These are phyloP conservation scores for Suhomyces kunorum DNA, from an alignment of 1,139 yeast genomes.

Conservation along the genomic window DNA sequence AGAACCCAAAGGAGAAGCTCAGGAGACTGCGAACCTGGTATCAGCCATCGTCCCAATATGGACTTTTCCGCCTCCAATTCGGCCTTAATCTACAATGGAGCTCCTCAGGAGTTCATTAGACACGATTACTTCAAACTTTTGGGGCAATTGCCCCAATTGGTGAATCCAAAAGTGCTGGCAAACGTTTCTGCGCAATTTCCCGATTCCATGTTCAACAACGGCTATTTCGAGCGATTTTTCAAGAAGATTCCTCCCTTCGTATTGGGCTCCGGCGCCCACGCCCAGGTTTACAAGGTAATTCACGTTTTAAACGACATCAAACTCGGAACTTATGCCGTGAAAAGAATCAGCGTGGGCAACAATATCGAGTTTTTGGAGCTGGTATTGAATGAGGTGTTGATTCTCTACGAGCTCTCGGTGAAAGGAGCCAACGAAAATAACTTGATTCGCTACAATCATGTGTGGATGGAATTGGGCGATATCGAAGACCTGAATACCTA, in stretches of 20 bases:
- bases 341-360: constrained; percentile 81
- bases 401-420: constrained; percentile 50
- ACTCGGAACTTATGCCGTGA: constrained; percentile 79
- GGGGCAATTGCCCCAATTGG: constrained; percentile 28
- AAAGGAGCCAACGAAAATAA: constrained; percentile 52
- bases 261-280: constrained; percentile 82
- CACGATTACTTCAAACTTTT: constrained; percentile 43
- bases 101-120: constrained; percentile 31
- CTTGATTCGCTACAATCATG: constrained; percentile 83
- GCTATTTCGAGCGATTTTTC: constrained; percentile 73
- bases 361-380: constrained; percentile 65
- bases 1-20: constrained; percentile 7
- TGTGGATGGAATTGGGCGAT: constrained; percentile 81
- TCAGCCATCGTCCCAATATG: not conserved
- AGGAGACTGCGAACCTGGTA: constrained; percentile 3
- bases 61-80: not conserved
- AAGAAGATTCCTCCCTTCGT: constrained; percentile 38
- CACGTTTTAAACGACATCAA: constrained; percentile 72
- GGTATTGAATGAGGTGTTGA: constrained; percentile 75
- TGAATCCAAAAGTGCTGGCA: not conserved
- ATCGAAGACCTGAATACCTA: constrained; percentile 46
- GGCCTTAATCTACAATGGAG: not conserved
- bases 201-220: constrained; percentile 60
- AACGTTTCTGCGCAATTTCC: constrained; percentile 28
- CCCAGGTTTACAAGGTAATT: constrained; percentile 79